phyloP scores from a whole-genome alignment of 2,329 filamentous ascomycete genomes.

The Dactylellina cionopaga region DNA sequence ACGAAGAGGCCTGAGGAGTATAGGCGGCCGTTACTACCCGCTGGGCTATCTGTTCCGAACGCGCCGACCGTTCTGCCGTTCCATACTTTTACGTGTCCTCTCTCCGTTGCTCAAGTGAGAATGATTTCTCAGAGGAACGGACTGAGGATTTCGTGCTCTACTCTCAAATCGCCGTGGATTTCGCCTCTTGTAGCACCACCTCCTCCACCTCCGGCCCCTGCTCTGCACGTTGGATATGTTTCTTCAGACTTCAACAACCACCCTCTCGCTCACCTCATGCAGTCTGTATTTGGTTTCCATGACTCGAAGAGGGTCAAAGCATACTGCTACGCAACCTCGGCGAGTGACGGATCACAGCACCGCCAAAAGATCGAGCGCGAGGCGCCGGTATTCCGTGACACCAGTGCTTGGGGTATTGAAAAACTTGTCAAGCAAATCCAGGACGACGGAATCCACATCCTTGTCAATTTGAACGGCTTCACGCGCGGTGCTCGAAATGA shows the following conservation, averaged over 20 bases:
- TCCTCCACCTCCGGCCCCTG: constrained; percentile 80
- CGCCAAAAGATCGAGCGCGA: constrained; percentile 92
- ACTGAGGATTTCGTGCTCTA: constrained; percentile 89
- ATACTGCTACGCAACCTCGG: constrained; percentile 94
- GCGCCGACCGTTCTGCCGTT: constrained; percentile 96
- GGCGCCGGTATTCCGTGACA: constrained; percentile 89
- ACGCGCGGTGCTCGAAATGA: constrained; percentile 97
- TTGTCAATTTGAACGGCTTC: constrained; percentile 98
- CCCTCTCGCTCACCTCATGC: constrained; percentile 95
- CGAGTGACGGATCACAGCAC: constrained; percentile 87
- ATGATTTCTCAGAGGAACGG: constrained; percentile 96
- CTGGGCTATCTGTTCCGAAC: constrained; percentile 77
- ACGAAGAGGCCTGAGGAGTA: constrained; percentile 71
- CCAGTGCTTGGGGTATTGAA: constrained; percentile 85
- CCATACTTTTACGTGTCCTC: constrained; percentile 94
- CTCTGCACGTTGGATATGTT: constrained; percentile 92
- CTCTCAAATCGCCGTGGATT: constrained; percentile 86
- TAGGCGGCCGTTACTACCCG: constrained; percentile 76
- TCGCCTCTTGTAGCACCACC: constrained; percentile 83
- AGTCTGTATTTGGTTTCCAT: constrained; percentile 96
- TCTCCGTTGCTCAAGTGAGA: constrained; percentile 89
- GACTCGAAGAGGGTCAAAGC: constrained; percentile 77
- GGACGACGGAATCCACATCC: constrained; percentile 86
- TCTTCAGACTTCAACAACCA: constrained; percentile 99
- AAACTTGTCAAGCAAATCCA: constrained; percentile 86